phyloP scores from a whole-genome alignment of 2,329 filamentous ascomycete species.

The Cladosporium oxysporum region DNA sequence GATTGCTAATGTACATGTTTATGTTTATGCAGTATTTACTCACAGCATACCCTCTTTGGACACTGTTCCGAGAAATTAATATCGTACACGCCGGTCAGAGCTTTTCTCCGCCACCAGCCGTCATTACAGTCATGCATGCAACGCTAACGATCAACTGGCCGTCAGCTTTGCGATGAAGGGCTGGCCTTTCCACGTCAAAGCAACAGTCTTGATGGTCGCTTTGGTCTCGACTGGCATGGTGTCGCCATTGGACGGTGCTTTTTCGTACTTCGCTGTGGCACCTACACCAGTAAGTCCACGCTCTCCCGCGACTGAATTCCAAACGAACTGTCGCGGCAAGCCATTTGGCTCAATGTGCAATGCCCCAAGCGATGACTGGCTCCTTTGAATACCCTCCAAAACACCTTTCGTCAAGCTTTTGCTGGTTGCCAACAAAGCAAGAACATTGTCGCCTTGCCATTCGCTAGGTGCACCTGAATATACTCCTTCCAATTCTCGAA shows the following conservation, averaged over 20 bases:
- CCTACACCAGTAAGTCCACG: constrained; percentile 60
- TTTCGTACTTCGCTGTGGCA: constrained; percentile 28
- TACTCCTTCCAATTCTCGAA: constrained; percentile 79
- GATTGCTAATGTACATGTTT: constrained; percentile 7
- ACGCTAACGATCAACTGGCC: background rate
- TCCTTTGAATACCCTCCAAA: constrained; percentile 67
- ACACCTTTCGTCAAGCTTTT: constrained; percentile 76
- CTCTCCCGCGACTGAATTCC: constrained; percentile 67
- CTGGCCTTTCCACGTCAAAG: constrained; percentile 34
- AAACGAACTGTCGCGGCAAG: constrained; percentile 66
- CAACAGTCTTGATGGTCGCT: constrained; percentile 24
- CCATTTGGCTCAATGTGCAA: constrained; percentile 63
- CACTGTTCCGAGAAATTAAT: background rate
- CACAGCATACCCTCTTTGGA: background rate
- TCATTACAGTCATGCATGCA: background rate
- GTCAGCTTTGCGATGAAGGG: constrained; percentile 21
- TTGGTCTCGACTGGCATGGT: background rate
- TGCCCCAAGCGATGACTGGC: constrained; percentile 71
- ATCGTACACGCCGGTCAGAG: background rate
- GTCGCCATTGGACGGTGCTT: background rate
- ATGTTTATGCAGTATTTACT: background rate
- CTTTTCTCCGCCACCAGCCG: background rate
- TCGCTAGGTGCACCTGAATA: constrained; percentile 71
- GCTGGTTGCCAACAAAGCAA: constrained; percentile 72
- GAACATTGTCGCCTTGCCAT: constrained; percentile 65